phyloP scores from a whole-genome alignment of 176 grass and related monocot species.

The Avena insularis region DNA sequence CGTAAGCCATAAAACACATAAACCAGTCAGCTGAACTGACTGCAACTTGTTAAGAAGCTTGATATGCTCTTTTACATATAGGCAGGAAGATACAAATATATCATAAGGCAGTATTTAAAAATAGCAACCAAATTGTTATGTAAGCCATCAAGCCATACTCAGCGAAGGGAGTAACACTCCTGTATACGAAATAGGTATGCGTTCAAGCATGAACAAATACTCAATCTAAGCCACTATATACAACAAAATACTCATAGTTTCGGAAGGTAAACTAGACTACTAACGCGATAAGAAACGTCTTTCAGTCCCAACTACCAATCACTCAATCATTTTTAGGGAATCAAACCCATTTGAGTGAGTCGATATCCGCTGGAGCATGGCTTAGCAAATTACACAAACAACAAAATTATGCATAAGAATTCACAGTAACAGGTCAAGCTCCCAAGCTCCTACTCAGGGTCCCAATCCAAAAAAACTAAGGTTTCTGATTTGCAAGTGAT shows the following conservation, averaged over 20 bases:
- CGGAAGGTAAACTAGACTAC: neutral
- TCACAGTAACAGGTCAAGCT: neutral
- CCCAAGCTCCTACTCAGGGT: neutral
- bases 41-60: neutral
- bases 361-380: neutral
- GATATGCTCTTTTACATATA: constrained; percentile 10
- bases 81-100: neutral
- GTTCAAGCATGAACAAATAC: constrained; percentile 8
- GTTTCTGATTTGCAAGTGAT: constrained; percentile 5
- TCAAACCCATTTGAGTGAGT: neutral
- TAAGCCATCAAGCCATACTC: neutral
- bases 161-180: neutral
- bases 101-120: constrained; percentile 2
- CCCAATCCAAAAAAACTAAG: neutral
- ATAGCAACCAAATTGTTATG: neutral
- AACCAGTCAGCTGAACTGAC: neutral
- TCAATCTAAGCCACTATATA: constrained; percentile 1
- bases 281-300: neutral
- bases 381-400: neutral
- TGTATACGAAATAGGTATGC: neutral
- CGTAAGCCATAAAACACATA: neutral
- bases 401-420: neutral
- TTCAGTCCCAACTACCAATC: neutral
- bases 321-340: neutral
- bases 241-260: neutral